Evolutionary conservation across 331 rosid species (phyloP), one percentile per base, ranked within the genome.

Genomic region (Quercus lobata): DNA sequence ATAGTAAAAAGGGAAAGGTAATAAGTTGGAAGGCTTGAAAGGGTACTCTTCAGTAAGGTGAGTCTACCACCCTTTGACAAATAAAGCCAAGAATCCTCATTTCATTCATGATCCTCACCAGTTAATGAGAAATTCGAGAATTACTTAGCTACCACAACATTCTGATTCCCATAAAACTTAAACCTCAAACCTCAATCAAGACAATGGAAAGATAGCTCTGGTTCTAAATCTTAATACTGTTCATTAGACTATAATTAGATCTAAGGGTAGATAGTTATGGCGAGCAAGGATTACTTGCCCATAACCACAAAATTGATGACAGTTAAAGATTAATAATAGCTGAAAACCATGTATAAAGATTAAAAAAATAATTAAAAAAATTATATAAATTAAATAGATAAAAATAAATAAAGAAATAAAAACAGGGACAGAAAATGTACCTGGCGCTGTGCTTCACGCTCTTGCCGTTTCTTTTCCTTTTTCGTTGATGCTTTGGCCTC

Each of bases 371-470:
- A 37, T 37, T 37, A 6, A 7, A n/a, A 55, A 29, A 27, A n/a
- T 7, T 49, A 49, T 49, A 49, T 49, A 14, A 12, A 49, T 10
- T 49, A 14, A 49, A 49, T n/a, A 25, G 57, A 17, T 25, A 11
- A 9, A 56, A 5, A 53, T 53, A 21, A 2, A 11, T 53, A 21
- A 5, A 11, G 7, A 32, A 53, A 25, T 60, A 62, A 55, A n/a
- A 54, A 79, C 32, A 12, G 44, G 21, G 18, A 76, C 25, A 57
- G 1, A n/a, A 70, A 49, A 12, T 37, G 30, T 79, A 89, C 99
- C 90, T 93, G 97, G 78, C 97, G 83, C 2, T 92, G 96, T 32
- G 94, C 91, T 81, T 93, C 99, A 77, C 97, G 91, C 85, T 93
- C 99, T 83, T 96, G 91, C 82, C 89, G 88, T 85, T 89, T 96